Evolutionary conservation across 2,329 filamentous ascomycete species (phyloP), one percentile per base, ranked within the genome.

Genomic region (Calonectria pseudoturangicola): DNA sequence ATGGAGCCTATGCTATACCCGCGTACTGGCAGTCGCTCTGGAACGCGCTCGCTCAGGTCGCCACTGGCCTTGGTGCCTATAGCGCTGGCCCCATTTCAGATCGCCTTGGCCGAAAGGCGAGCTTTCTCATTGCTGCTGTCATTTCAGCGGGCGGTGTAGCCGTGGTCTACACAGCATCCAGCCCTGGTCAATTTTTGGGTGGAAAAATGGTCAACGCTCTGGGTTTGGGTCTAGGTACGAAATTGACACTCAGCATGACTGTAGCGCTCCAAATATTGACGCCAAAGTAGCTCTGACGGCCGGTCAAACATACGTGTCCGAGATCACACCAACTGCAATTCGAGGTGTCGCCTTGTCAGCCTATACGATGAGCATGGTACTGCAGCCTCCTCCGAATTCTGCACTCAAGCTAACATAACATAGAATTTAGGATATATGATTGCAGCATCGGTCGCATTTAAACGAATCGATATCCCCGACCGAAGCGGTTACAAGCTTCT

Each of bases 201-300:
- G 63, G 63, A 3, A 66, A 66, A n/a, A 66, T 66, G 28, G 4
- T 66, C 47, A 66, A 66, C 45, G 63, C 63, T 5, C 33, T 66
- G 47, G 63, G 63, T 27, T 39, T 66, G 21, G 63, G 63, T 28
- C 45, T 65, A 25, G 62, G 62, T 65, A 39, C 18, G 62, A 36
- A 25, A n/a, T 16, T 7, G 4, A 12, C n/a, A 9, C 7, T 15
- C n/a, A 3, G 2, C 1, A 21, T n/a, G n/a, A 13, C 25, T 16
- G 8, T 5, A 13, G 10, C 4, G 18, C 8, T 16, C 28, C n/a
- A 12, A 12, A 3, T 58, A 36, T 21, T 58, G 39, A 58, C 51
- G 12, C 30, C 6, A 16, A 3, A n/a, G 5, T 21, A 43, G 64
- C 64, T 1, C 41, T 66, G 15, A 66, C 64, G 15, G 64, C 47